A percentile compares a stretch with the other conserved stretches of the same genome.
phyloP scores from a whole-genome alignment of 2,329 filamentous ascomycete genomes.

The Fusarium metavorans region DNA sequence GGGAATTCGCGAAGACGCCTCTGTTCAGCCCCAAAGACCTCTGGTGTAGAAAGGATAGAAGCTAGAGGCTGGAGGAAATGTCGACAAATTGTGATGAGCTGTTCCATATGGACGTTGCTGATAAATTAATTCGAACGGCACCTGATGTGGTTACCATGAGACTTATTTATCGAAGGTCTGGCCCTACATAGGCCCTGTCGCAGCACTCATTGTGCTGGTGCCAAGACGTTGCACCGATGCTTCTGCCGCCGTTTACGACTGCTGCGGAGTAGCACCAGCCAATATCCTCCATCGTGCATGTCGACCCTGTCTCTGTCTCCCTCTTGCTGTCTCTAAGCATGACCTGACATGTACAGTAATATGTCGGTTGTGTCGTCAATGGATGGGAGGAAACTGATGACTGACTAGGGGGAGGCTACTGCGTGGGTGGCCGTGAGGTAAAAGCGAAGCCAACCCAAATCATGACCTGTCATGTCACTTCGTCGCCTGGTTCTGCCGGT shows the following conservation, averaged over 20 bases:
- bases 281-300: conserved; percentile 18
- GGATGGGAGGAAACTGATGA: conserved; percentile 15
- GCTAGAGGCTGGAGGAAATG: not conserved
- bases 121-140: not conserved
- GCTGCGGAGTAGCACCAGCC: conserved; percentile 10
- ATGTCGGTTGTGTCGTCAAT: not conserved
- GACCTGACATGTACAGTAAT: not conserved
- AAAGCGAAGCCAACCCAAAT: conserved; percentile 26
- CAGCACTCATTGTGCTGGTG: not conserved
- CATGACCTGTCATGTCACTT: conserved; percentile 21
- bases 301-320: conserved; percentile 9
- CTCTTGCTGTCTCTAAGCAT: conserved; percentile 15
- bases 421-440: not conserved
- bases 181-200: not conserved
- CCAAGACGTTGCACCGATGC: conserved; percentile 36
- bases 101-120: not conserved
- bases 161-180: conserved; percentile 1
- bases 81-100: conserved; percentile 10
- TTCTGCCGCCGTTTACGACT: conserved; percentile 25
- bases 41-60: not conserved
- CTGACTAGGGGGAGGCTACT: conserved; percentile 12
- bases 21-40: not conserved
- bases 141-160: not conserved
- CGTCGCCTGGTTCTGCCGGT: conserved; percentile 12
- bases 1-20: conserved; percentile 23